Base-by-base conservation (phyloP, 164 flowering plant genomes). In the Saururus chinensis region DNA sequence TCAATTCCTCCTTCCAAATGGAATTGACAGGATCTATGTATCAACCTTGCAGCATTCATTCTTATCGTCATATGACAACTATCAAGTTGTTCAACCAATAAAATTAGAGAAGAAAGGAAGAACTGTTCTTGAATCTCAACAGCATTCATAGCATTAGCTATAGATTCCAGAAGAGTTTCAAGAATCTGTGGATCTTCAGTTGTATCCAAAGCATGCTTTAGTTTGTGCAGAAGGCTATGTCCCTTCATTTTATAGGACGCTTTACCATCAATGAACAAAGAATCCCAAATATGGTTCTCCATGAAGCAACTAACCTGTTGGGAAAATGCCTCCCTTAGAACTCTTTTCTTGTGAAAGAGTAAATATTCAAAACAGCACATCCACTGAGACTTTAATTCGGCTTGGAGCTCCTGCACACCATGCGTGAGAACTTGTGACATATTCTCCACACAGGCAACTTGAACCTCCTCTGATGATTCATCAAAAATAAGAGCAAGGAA, bases 51-150 rank as follows among this genome's bases (percentile, higher is more conserved):
- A 19, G 92, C 89, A 64, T 72, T 75, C 66, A 82, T 74, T 76
- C 93, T 82, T 71, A 91, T 88, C 0, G 80, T 76, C 70, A 84
- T 45, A 72, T 81, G 80, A 41, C 76, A 76, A 78, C 75, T 84
- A 71, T 91, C 99, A 65, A 95, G 93, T 74, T 91, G 95, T 72
- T 86, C 90, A 72, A 95, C 84, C 80, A 95, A 72, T 67, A 91
- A 68, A 60, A 86, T 70, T 57, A 95, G 84, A 26, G 90, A 81
- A 53, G 75, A 74, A 68, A 86, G 69, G 79, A 91, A 95, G 57
- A 84, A 63, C 59, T 82, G 83, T 69, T 74, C 80, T 21, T 74
- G 61, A 57, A 86, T 66, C 72, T 87, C 88, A 70, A 84, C 92
- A 0, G 81, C 82, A 68, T 71, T 72, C 96, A 95, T 87, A 64